These are phyloP conservation scores for Gillenia trifoliata DNA, from an alignment of 306 rosid species.

Conservation along the genomic window DNA sequence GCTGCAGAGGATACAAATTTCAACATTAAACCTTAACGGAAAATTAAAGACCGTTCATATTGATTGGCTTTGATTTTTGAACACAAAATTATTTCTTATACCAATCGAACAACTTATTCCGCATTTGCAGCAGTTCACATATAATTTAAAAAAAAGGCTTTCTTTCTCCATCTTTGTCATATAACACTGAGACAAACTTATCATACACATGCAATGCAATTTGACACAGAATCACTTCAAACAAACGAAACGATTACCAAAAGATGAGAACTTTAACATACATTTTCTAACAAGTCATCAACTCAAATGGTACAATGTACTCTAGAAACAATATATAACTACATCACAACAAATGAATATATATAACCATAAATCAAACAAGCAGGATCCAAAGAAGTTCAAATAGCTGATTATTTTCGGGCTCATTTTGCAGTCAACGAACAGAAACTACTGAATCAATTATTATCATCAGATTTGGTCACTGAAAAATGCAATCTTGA, in stretches of 20 bases:
- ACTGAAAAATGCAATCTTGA: slow-evolving; percentile 39
- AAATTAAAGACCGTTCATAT: not conserved
- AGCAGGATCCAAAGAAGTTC: not conserved
- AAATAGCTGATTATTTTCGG: no score
- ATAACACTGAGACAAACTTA: no score
- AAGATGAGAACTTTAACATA: not conserved
- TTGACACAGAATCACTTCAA: not conserved
- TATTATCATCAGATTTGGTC: no score
- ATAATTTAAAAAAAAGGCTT: no score
- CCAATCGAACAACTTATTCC: no score
- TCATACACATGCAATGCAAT: no score
- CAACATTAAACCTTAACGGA: not conserved
- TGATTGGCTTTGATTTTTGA: not conserved
- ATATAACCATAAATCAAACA: not conserved
- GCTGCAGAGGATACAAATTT: not conserved
- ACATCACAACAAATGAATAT: not conserved
- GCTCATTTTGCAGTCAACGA: no score
- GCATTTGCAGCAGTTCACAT: no score
- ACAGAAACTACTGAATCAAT: no score
- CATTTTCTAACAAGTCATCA: not conserved
- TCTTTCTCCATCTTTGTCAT: no score
- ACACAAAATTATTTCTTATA: no score
- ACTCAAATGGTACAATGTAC: not conserved
- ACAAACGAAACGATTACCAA: not conserved
- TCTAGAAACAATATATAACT: not conserved